Base-by-base conservation (phyloP, 495 filamentous ascomycete species). In the Pyrenopolyporus hunteri region DNA sequence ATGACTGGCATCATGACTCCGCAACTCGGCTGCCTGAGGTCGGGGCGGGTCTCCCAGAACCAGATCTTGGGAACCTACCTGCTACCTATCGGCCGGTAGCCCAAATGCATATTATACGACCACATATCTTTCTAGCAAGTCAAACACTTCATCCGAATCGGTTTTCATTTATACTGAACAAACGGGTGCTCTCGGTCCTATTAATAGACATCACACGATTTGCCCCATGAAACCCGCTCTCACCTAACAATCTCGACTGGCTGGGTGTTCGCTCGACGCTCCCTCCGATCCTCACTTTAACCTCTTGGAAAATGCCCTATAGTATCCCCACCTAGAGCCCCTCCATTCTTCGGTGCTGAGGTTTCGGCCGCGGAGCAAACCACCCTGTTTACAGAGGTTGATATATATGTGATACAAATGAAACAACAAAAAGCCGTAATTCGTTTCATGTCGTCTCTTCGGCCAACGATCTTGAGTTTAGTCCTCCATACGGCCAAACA, bases 401-500 rank as follows among this genome's bases (percentile, higher is more conserved):
- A 65, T 76, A 78, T 76, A 78, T 81, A 78, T 63, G 72, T 67
- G 50, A 65, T 73, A 79, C 75, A 80, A 80, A 78, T 65, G 69
- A 73, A 72, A 76, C 17, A 63, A 53, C 36, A 48, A 64, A n/a
- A 54, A 57, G 52, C 51, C 60, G 55, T 63, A 51, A 53, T 37
- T 71, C 64, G 57, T 67, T 60, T 69, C 65, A 64, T 55, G 58
- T 65, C 64, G 23, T 51, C 26, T 57, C 46, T 53, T 46, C 28
- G 51, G 47, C 23, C 43, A 40, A 39, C 43, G 55, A 61, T 48
- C 45, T 26, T 35, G 39, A 44, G 59, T 37, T 76, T 82, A 96
- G 74, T 94, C 92, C 70, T 98, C 94, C 93, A 97, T 97, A 56
- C 84, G 85, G 17, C 94, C 94, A 79, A 98, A 98, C 45, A 98